phyloP scores from a whole-genome alignment of 352 stramenopile genomes.

The Pythium pyrilobum region DNA sequence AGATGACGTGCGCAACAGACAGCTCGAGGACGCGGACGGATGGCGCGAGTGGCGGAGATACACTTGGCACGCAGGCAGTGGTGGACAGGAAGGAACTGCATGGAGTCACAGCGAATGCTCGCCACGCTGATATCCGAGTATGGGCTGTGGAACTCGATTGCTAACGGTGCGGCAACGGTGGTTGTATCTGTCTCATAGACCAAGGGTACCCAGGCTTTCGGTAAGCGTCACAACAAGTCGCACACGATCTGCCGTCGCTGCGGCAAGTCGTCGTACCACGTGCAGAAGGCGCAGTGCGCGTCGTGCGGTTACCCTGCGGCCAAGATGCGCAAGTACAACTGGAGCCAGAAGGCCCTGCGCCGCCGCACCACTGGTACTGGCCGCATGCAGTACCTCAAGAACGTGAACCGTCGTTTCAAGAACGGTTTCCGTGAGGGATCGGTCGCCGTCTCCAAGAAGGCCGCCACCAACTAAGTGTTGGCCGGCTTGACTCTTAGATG shows the following conservation, averaged over 20 bases:
- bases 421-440: constrained; percentile 98
- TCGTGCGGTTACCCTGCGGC: constrained; percentile 98
- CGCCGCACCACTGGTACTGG: constrained; percentile 95
- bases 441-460: constrained; percentile 84
- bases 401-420: constrained; percentile 98
- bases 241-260: constrained; percentile 99
- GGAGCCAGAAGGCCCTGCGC: constrained; percentile 95
- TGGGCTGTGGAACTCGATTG: background rate
- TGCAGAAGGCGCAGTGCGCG: constrained; percentile 99
- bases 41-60: too few relatives aligned
- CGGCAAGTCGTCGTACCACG: constrained; percentile 98
- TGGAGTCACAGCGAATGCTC: background rate
- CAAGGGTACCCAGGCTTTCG: constrained; percentile 99
- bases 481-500: constrained; percentile 19
- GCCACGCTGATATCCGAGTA: background rate
- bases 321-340: constrained; percentile 96
- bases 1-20: too few relatives aligned
- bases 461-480: constrained; percentile 81
- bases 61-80: background rate
- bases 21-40: too few relatives aligned
- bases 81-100: background rate
- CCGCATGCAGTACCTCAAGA: constrained; percentile 99
- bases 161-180: too few relatives aligned
- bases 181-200: too few relatives aligned
- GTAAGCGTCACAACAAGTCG: constrained; percentile 99